Conservation (phyloP, 352 stramenopile species). For the Phytophthora vignae region DNA sequence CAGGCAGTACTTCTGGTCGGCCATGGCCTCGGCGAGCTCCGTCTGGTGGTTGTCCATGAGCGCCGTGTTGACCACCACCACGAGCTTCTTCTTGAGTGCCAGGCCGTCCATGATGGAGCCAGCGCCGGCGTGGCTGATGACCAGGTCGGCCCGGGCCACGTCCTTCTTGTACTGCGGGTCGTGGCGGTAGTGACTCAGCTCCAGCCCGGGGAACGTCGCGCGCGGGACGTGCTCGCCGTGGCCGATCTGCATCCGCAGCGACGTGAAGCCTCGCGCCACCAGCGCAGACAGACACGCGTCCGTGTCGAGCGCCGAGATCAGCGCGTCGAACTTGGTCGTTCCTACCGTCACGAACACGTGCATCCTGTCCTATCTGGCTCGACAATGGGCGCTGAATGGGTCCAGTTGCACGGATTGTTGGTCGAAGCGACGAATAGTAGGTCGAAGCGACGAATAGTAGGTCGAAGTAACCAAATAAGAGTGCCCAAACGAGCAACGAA, state of each 20-base stretch:
- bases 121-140: slow-evolving; percentile 96
- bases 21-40: slow-evolving; percentile 95
- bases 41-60: slow-evolving; percentile 99
- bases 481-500: not conserved
- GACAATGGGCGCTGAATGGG: not conserved
- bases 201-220: slow-evolving; percentile 41
- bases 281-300: slow-evolving; percentile 65
- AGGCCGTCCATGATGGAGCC: slow-evolving; percentile 95
- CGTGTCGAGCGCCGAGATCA: slow-evolving; percentile 80
- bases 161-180: slow-evolving; percentile 91
- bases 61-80: slow-evolving; percentile 95
- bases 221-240: slow-evolving; percentile 67
- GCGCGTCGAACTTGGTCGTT: slow-evolving; percentile 94
- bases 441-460: not conserved
- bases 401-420: too few relatives aligned
- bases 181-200: slow-evolving; percentile 88
- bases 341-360: slow-evolving; percentile 94
- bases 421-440: too few relatives aligned
- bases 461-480: not conserved
- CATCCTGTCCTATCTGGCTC: slow-evolving; percentile 10
- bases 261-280: slow-evolving; percentile 59
- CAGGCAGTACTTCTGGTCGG: slow-evolving; percentile 66
- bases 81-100: slow-evolving; percentile 77
- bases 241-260: slow-evolving; percentile 86
- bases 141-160: slow-evolving; percentile 91